Evolutionary conservation across 352 stramenopile species (phyloP), one percentile per base, ranked within the genome.

Genomic region (Pythium volutum): DNA sequence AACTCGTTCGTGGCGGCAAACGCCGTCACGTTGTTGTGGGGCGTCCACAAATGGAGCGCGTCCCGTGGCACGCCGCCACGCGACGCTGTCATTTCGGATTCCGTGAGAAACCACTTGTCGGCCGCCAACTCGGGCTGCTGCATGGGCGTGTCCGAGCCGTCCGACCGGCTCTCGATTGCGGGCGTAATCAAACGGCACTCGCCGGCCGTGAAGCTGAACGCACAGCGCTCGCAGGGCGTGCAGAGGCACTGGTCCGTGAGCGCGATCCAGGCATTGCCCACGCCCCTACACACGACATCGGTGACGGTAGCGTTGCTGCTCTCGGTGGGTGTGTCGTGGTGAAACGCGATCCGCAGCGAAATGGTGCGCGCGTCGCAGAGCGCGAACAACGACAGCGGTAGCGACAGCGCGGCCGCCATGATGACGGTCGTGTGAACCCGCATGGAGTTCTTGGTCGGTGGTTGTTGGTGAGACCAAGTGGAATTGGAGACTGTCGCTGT

Each of bases 61-160:
- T 69, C 41, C 14, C 83, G 75, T 23, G 64, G 31, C 31, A 83
- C 61, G 50, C 79, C 83, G 16, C 71, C 67, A 20, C 83, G 77
- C 7, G 80, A 76, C 0, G 45, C 66, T 18, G 66, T 67, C 62
- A 92, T 77, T 59, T 90, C 83, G 5, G 70, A 64, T 10, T 78
- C 69, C 0, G 71, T 86, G 5, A 92, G 67, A 61, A 92, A 92
- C 83, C 83, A 92, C 6, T 20, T 25, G 20, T 33, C 18, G 20
- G 55, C 9, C 11, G 42, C 46, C 3, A 55, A 25, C 16, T 41
- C 25, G 7, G 77, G 78, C 54, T 88, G 79, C 14, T 67, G 55
- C 12, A 56, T 41, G 41, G 54, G 16, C 31, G 70, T 36, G 14
- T 56, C 36, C 14, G 62, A 67, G 1, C 55, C 55, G 33, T 55